Conservation (phyloP, 352 stramenopile genomes). For the Phytophthora melonis region DNA sequence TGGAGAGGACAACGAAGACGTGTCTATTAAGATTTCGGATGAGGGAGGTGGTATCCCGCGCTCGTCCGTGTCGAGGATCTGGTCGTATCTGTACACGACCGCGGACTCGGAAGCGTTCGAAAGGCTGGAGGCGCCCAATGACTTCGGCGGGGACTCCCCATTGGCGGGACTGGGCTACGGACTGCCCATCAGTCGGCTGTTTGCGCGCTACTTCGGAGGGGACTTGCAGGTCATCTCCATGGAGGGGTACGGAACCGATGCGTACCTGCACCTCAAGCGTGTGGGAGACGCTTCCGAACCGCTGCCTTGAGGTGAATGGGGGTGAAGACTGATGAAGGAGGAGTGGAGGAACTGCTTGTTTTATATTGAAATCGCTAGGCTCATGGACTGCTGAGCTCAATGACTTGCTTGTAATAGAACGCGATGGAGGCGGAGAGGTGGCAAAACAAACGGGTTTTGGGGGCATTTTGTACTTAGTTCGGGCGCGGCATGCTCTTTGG, state of each 20-base stretch:
- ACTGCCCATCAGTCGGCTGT: constrained; percentile 96
- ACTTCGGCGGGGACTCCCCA: constrained; percentile 90
- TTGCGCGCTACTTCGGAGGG: constrained; percentile 99
- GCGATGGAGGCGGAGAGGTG: neutral
- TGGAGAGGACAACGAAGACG: constrained; percentile 98
- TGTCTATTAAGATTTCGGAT: constrained; percentile 99
- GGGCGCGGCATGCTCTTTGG: constrained; percentile 49
- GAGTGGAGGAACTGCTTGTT: constrained; percentile 2
- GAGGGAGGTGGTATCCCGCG: constrained; percentile 99
- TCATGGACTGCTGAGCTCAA: neutral
- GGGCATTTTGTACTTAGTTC: neutral
- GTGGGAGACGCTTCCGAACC: constrained; percentile 92
- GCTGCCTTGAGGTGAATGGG: constrained; percentile 59
- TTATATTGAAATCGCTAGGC: constrained; percentile 5
- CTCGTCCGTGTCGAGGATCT: constrained; percentile 98
- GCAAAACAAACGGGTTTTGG: neutral
- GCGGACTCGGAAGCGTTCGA: constrained; percentile 95
- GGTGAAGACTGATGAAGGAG: neutral
- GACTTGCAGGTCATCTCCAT: constrained; percentile 99
- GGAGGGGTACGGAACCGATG: constrained; percentile 99
- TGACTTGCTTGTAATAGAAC: constrained; percentile 30
- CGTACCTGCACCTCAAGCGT: constrained; percentile 95
- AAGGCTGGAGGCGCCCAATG: constrained; percentile 87
- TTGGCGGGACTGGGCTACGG: constrained; percentile 97
- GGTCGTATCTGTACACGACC: constrained; percentile 99